These are phyloP conservation scores for Anthostomella pinea DNA, from an alignment of 2,329 filamentous ascomycete genomes.

Conservation along the genomic window DNA sequence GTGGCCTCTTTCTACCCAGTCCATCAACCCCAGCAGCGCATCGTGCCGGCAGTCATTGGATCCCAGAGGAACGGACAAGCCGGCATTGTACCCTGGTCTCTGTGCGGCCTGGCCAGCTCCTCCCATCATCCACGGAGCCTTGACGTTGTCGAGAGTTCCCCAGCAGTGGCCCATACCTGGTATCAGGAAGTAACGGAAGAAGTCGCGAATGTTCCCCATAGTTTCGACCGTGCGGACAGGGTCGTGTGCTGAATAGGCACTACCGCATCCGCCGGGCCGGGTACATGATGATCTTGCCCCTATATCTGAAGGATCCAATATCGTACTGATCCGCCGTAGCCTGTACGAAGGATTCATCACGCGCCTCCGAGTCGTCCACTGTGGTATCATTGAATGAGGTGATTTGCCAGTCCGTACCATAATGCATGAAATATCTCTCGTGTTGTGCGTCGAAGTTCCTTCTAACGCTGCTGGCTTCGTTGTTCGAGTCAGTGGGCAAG, in stretches of 20 bases:
- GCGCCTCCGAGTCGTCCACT: slow-evolving; percentile 20
- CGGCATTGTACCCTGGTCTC: slow-evolving; percentile 27
- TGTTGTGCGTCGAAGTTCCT: slow-evolving; percentile 29
- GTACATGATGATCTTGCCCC: slow-evolving; percentile 32
- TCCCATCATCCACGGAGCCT: slow-evolving; percentile 32
- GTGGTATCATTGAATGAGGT: slow-evolving; percentile 28
- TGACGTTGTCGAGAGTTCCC: slow-evolving; percentile 21
- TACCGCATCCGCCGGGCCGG: slow-evolving; percentile 28
- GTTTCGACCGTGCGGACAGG: slow-evolving; percentile 21
- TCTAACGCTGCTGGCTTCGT: slow-evolving; percentile 19
- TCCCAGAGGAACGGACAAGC: slow-evolving; percentile 26
- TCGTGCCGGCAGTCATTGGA: slow-evolving; percentile 26
- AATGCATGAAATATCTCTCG: slow-evolving; percentile 27
- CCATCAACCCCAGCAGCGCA: slow-evolving; percentile 28
- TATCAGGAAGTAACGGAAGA: slow-evolving; percentile 45
- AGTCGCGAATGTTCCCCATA: slow-evolving; percentile 39
- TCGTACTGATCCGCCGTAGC: slow-evolving; percentile 30
- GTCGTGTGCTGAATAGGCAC: slow-evolving; percentile 28
- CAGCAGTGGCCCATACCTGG: slow-evolving; percentile 45
- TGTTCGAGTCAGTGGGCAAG: slow-evolving; percentile 18
- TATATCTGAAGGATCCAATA: slow-evolving; percentile 25
- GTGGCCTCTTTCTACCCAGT: slow-evolving; percentile 29
- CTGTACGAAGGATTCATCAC: slow-evolving; percentile 20
- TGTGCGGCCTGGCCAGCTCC: slow-evolving; percentile 26
- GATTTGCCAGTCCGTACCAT: slow-evolving; percentile 23